Base-by-base conservation (phyloP, 805 yeast species). In the Debaryomyces tyrocola region DNA sequence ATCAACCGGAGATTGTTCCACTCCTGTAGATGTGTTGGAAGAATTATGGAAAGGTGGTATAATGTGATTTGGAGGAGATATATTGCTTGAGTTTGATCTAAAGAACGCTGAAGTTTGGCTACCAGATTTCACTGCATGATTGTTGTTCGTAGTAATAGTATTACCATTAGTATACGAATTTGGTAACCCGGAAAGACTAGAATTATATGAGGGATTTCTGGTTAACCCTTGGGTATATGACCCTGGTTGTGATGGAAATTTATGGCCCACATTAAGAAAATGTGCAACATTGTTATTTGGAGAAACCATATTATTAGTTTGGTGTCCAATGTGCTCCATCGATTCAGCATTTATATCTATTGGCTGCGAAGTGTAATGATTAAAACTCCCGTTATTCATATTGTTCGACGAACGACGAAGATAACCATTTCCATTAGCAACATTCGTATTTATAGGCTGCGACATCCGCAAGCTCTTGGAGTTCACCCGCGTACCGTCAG, bases 401-500 rank as follows among this genome's bases (percentile, higher is more conserved):
- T 37, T 39, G 34, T 40, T 39, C n/a, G 43, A 20, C 6, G 40
- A 37, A 12, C 31, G 29, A n/a, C 33, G 29, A 27, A 12, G 12
- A 5, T 35, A 4, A 2, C 46, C 46, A 31, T 47, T 44, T 17
- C 20, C 37, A 34, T 45, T 48, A 18, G 29, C 29, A 29, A 18
- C 31, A 35, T 37, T 43, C 2, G 44, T 15, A 24, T 40, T 45
- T 2, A 20, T 37, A 31, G 34, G 17, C 14, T 31, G 34, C 17
- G 34, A 31, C 34, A 31, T 31, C 4, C 34, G 11, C 34, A 46
- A 33, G 33, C 52, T 46, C 47, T 59, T 66, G 6, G 80, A 78
- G 59, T 87, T 87, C 15, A 87, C 85, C 37, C 88, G 73, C n/a
- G 90, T 79, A 1, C 97, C 96, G 58, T 91, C 96, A 0, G 96